A percentile compares a stretch with the other conserved stretches of the same genome.
Evolutionary conservation across 176 grass and related monocot species (phyloP).

Genomic region (Ensete glaucum): DNA sequence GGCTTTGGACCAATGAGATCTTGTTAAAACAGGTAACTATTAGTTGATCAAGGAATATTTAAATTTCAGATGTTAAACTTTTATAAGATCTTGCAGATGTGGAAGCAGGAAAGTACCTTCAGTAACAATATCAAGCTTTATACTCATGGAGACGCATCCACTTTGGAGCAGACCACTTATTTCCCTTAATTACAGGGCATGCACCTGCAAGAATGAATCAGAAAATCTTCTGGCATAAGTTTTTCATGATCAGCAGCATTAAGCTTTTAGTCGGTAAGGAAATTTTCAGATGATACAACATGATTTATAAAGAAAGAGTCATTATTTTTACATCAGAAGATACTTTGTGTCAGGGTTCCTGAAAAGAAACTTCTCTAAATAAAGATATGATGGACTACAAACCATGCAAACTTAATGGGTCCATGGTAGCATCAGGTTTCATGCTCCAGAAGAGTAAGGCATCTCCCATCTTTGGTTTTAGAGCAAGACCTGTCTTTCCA

Average conservation of each 20-base stretch:
- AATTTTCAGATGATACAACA: neutral
- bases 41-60: too few relatives aligned
- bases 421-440: constrained; percentile 79
- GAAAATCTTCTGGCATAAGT: neutral
- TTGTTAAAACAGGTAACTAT: too few relatives aligned
- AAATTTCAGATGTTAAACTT: too few relatives aligned
- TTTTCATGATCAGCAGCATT: too few relatives aligned
- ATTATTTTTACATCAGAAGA: neutral
- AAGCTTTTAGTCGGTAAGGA: neutral
- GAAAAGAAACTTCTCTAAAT: neutral
- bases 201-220: neutral
- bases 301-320: neutral
- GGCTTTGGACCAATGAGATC: too few relatives aligned
- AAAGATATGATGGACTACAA: constrained; percentile 16
- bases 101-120: neutral
- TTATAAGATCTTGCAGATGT: too few relatives aligned
- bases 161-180: constrained; percentile 14
- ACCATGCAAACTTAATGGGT: constrained; percentile 91
- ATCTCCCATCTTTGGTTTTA: constrained; percentile 85
- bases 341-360: neutral
- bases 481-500: constrained; percentile 57
- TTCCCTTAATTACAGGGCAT: constrained; percentile 9
- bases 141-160: constrained; percentile 1
- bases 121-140: neutral
- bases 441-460: constrained; percentile 93